These are phyloP conservation scores for Elongisporangium anandrum DNA, from an alignment of 352 stramenopile genomes.

Conservation along the genomic window DNA sequence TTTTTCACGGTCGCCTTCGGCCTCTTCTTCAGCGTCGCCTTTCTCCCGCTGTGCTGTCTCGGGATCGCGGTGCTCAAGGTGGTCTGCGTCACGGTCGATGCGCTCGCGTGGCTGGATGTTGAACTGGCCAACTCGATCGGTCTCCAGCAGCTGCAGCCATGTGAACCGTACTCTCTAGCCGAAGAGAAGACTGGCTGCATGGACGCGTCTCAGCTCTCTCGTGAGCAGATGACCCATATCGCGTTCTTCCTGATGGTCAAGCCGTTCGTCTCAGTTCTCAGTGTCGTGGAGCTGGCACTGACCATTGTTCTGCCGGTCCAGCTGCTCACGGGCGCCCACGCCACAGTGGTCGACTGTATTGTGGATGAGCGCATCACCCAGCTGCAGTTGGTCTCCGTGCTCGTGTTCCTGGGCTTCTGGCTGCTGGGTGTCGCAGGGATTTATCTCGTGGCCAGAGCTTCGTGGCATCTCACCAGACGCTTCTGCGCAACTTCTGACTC, in stretches of 20 bases:
- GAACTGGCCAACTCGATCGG: constrained; percentile 24
- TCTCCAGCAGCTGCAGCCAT: background rate
- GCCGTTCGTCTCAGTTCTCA: background rate
- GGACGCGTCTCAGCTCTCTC: background rate
- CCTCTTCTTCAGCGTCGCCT: constrained; percentile 21
- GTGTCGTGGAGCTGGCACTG: background rate
- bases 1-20: constrained; percentile 42
- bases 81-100: background rate
- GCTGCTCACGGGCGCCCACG: background rate
- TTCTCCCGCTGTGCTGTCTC: constrained; percentile 54
- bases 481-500: background rate
- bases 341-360: background rate
- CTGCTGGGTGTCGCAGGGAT: background rate
- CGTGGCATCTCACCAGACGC: background rate
- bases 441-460: background rate
- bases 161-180: background rate
- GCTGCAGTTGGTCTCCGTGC: background rate
- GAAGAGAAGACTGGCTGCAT: background rate
- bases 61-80: constrained; percentile 8
- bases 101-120: background rate
- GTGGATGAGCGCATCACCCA: too few relatives aligned
- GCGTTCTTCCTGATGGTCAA: background rate
- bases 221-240: background rate
- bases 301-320: background rate
- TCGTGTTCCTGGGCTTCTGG: background rate